Evolutionary conservation across 768 basidiomycete genomes (phyloP).

Genomic region (Amanita phalloides): DNA sequence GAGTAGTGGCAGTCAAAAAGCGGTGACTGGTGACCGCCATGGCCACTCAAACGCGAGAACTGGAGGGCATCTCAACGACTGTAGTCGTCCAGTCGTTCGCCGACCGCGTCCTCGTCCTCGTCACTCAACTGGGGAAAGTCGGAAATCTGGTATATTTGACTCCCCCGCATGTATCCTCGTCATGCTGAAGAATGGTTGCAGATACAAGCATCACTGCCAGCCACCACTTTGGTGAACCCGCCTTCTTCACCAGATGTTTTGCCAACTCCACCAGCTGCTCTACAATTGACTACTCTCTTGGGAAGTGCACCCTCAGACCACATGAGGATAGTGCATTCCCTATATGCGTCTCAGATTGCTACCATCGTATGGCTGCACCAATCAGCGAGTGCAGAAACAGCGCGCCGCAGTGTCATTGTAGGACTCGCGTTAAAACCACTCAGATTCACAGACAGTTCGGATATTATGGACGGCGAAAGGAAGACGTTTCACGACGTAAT

Average conservation of each 20-base stretch:
- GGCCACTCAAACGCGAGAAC: slow-evolving; percentile 21
- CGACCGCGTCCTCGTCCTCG: slow-evolving; percentile 75
- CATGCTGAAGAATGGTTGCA: slow-evolving; percentile 19
- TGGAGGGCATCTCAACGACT: slow-evolving; percentile 58
- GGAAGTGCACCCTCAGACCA: slow-evolving; percentile 65
- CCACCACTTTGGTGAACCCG: slow-evolving; percentile 41
- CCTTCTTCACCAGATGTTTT: slow-evolving; percentile 25
- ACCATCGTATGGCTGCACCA: slow-evolving; percentile 68
- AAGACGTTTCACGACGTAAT: slow-evolving; percentile 40
- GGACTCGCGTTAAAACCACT: slow-evolving; percentile 52
- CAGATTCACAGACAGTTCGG: slow-evolving; percentile 7
- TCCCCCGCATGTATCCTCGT: neutral
- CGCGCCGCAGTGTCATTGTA: slow-evolving; percentile 56
- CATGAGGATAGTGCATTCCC: slow-evolving; percentile 58
- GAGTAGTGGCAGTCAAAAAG: neutral
- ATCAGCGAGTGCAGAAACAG: slow-evolving; percentile 25
- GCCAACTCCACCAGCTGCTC: slow-evolving; percentile 57
- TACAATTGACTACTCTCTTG: slow-evolving; percentile 68
- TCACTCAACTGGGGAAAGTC: slow-evolving; percentile 88
- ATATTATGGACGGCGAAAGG: slow-evolving; percentile 28
- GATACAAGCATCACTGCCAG: slow-evolving; percentile 76
- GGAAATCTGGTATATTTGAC: slow-evolving; percentile 56
- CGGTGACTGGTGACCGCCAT: neutral
- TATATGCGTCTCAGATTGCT: slow-evolving; percentile 83
- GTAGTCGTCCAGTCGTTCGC: slow-evolving; percentile 69